phyloP scores from a whole-genome alignment of 1,139 yeast species.

The Chernovozyma sophiae-reginae region DNA sequence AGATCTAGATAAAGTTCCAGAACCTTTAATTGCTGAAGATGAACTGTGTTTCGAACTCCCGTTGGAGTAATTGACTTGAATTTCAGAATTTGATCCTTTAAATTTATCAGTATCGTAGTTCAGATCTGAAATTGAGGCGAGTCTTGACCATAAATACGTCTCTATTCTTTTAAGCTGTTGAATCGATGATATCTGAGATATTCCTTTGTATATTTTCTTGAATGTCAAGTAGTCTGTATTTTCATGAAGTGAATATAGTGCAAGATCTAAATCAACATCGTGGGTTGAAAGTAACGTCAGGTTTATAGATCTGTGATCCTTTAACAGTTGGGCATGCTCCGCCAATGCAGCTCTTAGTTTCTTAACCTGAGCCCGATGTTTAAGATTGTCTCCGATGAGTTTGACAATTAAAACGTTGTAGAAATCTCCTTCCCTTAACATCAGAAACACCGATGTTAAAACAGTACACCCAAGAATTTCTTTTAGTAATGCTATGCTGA shows the following conservation, averaged over 20 bases:
- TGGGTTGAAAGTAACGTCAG: not conserved
- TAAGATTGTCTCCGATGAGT: conserved; percentile 60
- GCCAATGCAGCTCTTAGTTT: conserved; percentile 68
- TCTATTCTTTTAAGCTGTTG: conserved; percentile 33
- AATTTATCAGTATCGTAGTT: no score
- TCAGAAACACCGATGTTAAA: conserved; percentile 45
- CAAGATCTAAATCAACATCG: not conserved
- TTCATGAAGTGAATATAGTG: conserved; percentile 10
- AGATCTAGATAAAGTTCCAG: not conserved
- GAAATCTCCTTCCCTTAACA: conserved; percentile 71
- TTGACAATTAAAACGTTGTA: conserved; percentile 66
- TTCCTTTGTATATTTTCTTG: conserved; percentile 35
- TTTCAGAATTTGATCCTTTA: not conserved
- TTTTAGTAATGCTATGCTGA: conserved; percentile 48
- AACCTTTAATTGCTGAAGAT: not conserved
- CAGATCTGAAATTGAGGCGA: not conserved
- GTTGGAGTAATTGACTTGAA: not conserved
- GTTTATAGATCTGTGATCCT: not conserved
- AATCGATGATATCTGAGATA: conserved; percentile 23
- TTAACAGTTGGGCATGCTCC: conserved; percentile 42
- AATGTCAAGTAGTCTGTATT: conserved; percentile 33
- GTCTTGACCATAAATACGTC: not conserved
- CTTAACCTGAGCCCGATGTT: conserved; percentile 73
- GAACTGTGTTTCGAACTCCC: not conserved
- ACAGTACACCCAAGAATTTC: conserved; percentile 59